These are phyloP conservation scores for Claviceps citrina DNA, from an alignment of 2,329 filamentous ascomycete genomes.

Conservation along the genomic window DNA sequence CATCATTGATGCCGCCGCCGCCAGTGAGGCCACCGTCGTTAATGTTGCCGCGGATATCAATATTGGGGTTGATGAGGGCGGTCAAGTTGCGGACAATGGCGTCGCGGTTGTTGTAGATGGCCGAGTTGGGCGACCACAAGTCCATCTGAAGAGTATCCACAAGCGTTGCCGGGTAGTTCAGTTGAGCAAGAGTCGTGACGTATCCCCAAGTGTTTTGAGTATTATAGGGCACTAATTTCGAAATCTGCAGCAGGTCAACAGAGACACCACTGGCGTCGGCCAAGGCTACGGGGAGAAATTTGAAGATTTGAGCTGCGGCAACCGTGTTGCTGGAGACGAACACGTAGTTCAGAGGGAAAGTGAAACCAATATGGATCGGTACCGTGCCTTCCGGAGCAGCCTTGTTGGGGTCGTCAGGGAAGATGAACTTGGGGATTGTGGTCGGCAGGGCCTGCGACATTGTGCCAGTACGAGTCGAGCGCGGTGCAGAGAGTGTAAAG, in stretches of 20 bases:
- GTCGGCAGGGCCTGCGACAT: constrained; percentile 43
- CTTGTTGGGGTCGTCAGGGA: constrained; percentile 43
- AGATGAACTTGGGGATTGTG: constrained; percentile 58
- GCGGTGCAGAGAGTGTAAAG: constrained; percentile 18
- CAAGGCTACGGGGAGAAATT: constrained; percentile 57
- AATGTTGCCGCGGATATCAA: constrained; percentile 27
- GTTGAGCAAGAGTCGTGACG: constrained; percentile 56
- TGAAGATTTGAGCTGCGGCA: constrained; percentile 74
- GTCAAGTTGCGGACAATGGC: constrained; percentile 58
- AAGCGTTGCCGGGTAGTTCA: constrained; percentile 58
- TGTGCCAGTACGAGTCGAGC: constrained; percentile 23
- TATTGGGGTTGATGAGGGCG: constrained; percentile 66
- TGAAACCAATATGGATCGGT: constrained; percentile 74
- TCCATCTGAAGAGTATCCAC: constrained; percentile 53
- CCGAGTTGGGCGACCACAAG: constrained; percentile 55
- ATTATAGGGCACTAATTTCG: constrained; percentile 61
- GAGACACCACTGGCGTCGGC: constrained; percentile 45
- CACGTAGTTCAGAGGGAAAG: constrained; percentile 63
- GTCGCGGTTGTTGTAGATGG: constrained; percentile 56
- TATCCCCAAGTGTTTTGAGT: constrained; percentile 54
- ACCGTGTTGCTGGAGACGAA: constrained; percentile 60
- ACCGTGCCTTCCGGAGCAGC: constrained; percentile 46
- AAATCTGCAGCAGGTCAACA: constrained; percentile 44
- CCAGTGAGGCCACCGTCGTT: constrained; percentile 25
- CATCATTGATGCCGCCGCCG: constrained; percentile 14